Percentiles rank a stretch among this genome's conserved stretches.
These are phyloP conservation scores for Phytophthora quininea DNA, from an alignment of 352 stramenopile species.

Conservation along the genomic window DNA sequence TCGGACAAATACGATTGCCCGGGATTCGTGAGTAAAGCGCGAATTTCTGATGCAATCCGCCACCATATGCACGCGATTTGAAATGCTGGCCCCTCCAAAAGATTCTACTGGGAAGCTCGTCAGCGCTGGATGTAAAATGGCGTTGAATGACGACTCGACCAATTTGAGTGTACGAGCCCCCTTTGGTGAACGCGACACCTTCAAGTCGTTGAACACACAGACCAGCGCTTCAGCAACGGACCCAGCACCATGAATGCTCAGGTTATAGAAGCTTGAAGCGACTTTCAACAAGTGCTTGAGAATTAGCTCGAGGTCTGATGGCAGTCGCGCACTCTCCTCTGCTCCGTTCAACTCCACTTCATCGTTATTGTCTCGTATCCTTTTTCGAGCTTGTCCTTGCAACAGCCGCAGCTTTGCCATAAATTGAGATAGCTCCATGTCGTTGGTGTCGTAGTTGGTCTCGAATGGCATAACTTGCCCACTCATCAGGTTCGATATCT, in stretches of 20 bases:
- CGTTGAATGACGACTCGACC: constrained; percentile 31
- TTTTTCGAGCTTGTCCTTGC: constrained; percentile 23
- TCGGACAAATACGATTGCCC: constrained; percentile 82
- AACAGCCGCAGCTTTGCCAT: constrained; percentile 48
- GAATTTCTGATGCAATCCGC: constrained; percentile 48
- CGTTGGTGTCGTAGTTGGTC: constrained; percentile 55
- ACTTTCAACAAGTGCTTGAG: constrained; percentile 52
- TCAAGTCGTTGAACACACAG: constrained; percentile 42
- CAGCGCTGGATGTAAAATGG: constrained; percentile 41
- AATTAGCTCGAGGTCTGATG: constrained; percentile 49
- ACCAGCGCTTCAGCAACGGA: constrained; percentile 42
- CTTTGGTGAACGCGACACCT: constrained; percentile 23
- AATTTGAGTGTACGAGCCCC: constrained; percentile 38
- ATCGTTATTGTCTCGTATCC: constrained; percentile 9
- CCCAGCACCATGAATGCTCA: constrained; percentile 54
- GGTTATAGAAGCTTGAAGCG: constrained; percentile 52
- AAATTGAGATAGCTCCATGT: constrained; percentile 60
- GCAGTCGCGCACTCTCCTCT: constrained; percentile 22
- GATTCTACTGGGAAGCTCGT: constrained; percentile 32
- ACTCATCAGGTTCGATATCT: constrained; percentile 31
- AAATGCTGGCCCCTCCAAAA: constrained; percentile 44
- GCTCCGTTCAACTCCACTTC: constrained; percentile 16
- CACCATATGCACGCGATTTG: constrained; percentile 60
- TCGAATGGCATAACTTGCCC: constrained; percentile 49
- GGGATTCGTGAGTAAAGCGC: constrained; percentile 59